phyloP scores from a whole-genome alignment of 352 stramenopile species.

The Pseudoperonospora humuli region DNA sequence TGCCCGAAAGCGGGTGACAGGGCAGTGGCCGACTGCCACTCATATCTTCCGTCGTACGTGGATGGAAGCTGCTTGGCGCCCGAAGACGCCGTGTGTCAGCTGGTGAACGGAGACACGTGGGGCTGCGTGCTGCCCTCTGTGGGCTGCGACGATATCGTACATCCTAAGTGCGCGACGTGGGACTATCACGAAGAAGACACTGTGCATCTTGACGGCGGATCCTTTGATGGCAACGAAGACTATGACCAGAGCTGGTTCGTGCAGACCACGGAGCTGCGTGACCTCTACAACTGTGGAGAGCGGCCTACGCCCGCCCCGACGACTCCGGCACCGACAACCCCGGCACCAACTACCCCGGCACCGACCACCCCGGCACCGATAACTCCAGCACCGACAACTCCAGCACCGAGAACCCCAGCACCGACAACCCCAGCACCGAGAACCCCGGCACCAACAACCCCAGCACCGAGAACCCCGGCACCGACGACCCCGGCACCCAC shows the following conservation, averaged over 20 bases:
- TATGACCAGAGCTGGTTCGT: constrained; percentile 32
- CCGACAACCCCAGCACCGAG: too few species aligned
- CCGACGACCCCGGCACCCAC: constrained; percentile 14
- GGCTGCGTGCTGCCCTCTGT: constrained; percentile 37
- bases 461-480: constrained; percentile 17
- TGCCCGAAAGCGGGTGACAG: constrained; percentile 30
- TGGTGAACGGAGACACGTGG: constrained; percentile 29
- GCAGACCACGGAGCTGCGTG: constrained; percentile 22
- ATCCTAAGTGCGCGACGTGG: constrained; percentile 23
- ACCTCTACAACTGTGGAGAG: constrained; percentile 27
- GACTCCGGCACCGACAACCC: constrained; percentile 14
- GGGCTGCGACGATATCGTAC: constrained; percentile 16
- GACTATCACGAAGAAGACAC: constrained; percentile 22
- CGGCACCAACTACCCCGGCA: constrained; percentile 13
- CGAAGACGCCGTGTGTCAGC: constrained; percentile 32
- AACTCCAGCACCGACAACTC: too few species aligned
- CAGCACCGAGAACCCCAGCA: too few species aligned
- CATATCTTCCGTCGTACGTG: constrained; percentile 31
- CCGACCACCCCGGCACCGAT: constrained; percentile 10
- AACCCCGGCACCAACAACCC: constrained; percentile 21
- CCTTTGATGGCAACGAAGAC: constrained; percentile 23
- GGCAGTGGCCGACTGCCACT: constrained; percentile 29
- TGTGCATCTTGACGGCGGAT: constrained; percentile 16
- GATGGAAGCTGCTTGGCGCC: constrained; percentile 22
- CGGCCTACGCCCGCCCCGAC: constrained; percentile 24